These are phyloP conservation scores for Fusarium concolor DNA, from an alignment of 2,329 filamentous ascomycete species.

Conservation along the genomic window DNA sequence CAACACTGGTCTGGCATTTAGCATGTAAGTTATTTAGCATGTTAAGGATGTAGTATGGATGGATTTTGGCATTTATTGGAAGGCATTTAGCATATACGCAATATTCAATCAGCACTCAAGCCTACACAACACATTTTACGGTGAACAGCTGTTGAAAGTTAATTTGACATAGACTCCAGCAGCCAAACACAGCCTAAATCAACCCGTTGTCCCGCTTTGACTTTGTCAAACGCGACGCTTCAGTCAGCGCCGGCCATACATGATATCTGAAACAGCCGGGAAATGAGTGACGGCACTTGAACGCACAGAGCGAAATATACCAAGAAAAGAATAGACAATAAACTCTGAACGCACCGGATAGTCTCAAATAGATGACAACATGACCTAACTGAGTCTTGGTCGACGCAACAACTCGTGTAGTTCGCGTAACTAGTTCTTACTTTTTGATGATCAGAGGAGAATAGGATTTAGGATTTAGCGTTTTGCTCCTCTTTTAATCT, in stretches of 20 bases:
- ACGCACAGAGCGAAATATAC: background rate
- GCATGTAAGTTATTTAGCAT: background rate
- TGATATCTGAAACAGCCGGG: constrained; percentile 20
- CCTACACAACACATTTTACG: too few relatives aligned
- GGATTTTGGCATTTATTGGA: background rate
- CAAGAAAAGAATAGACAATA: constrained; percentile 2
- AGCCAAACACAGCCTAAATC: background rate
- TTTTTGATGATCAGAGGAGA: background rate
- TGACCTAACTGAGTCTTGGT: background rate
- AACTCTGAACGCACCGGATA: background rate
- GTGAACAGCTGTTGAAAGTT: background rate
- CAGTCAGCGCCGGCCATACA: background rate
- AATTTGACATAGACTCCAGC: background rate
- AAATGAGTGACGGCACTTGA: constrained; percentile 15
- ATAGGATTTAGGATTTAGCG: background rate
- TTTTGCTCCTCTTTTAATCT: constrained; percentile 5
- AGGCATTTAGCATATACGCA: background rate
- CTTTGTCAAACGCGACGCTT: background rate
- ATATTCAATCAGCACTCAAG: background rate
- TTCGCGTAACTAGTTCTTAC: background rate
- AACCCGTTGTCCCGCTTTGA: background rate
- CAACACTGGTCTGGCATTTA: background rate
- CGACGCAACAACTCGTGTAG: background rate
- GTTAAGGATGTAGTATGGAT: background rate
- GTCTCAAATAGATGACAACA: constrained; percentile 16